These are phyloP conservation scores for Xylaria sp. DNA, from an alignment of 2,329 filamentous ascomycete genomes.

Conservation along the genomic window DNA sequence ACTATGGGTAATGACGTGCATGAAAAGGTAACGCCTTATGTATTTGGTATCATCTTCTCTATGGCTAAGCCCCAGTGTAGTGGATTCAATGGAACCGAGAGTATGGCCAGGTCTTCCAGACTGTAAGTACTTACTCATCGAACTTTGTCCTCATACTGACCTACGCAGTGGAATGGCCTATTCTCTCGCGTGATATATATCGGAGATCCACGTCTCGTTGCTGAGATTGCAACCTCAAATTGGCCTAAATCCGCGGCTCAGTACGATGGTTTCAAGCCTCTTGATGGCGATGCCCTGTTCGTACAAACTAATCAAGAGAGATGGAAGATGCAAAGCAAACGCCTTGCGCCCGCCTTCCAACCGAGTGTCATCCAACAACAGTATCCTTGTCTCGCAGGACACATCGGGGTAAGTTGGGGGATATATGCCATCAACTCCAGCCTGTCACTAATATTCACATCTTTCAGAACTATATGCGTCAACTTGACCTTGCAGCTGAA, in stretches of 20 bases:
- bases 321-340: slow-evolving; percentile 37
- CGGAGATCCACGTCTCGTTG: slow-evolving; percentile 29
- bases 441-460: neutral
- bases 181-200: slow-evolving; percentile 35
- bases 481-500: slow-evolving; percentile 28
- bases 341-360: slow-evolving; percentile 33
- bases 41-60: neutral
- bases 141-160: neutral
- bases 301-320: slow-evolving; percentile 30
- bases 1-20: slow-evolving; percentile 34
- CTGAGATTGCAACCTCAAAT: slow-evolving; percentile 32
- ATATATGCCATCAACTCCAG: no score
- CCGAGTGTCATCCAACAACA: slow-evolving; percentile 31
- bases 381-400: slow-evolving; percentile 27
- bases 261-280: slow-evolving; percentile 33
- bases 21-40: slow-evolving; percentile 21
- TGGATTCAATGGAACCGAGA: slow-evolving; percentile 36
- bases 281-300: slow-evolving; percentile 35
- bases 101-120: slow-evolving; percentile 35
- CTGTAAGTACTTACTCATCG: slow-evolving; percentile 12
- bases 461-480: slow-evolving; percentile 26
- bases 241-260: slow-evolving; percentile 33
- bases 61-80: slow-evolving; percentile 18
- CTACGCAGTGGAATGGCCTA: slow-evolving; percentile 32
- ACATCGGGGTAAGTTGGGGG: slow-evolving; percentile 24